Evolutionary conservation across 2,329 filamentous ascomycete genomes (phyloP), one percentile per base, ranked within the genome.

Genomic region (Aquanectria penicillioides): DNA sequence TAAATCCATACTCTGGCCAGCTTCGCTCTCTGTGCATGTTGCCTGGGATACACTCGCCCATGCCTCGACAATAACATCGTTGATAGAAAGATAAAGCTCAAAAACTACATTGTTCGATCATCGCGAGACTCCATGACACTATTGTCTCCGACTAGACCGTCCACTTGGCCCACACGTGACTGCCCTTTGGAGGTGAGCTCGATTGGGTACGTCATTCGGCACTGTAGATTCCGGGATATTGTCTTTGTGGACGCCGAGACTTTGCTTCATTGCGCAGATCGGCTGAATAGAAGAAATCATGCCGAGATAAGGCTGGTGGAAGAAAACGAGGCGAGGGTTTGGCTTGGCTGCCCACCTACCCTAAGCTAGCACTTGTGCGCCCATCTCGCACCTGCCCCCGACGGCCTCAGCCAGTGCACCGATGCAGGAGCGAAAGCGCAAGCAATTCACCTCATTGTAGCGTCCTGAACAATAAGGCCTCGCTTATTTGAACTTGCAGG

Each of bases 321-420:
- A 6, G 10, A 13, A 18, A 2, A 7, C 25, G 6, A n/a, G 15
- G 40, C 25, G 20, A 29, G 37, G 37, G 9, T 15, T 10, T 17
- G 49, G 37, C 29, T 51, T 20, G 12, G 28, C 48, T 28, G 17
- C 22, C 23, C 15, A n/a, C n/a, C n/a, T n/a, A n/a, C n/a, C n/a
- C n/a, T n/a, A n/a, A n/a, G 22, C 13, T 36, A 23, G 23, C 28
- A 11, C 10, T 53, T 36, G 44, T 56, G 37, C 46, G 17, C 55
- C 59, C 52, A 57, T 52, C 55, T 68, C 59, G 63, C 63, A 67
- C 44, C 67, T 69, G 67, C 67, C 59, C 17, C 57, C 59, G 59
- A 43, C 61, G 59, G 56, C 37, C 43, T 49, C 50, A 57, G 49
- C 62, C 55, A 43, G n/a, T n/a, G n/a, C n/a, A n/a, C n/a, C n/a